A percentile compares a stretch with the other conserved stretches of the same genome.
Conservation (phyloP, 2,329 filamentous ascomycete genomes). For the Xylaria polymorpha region DNA sequence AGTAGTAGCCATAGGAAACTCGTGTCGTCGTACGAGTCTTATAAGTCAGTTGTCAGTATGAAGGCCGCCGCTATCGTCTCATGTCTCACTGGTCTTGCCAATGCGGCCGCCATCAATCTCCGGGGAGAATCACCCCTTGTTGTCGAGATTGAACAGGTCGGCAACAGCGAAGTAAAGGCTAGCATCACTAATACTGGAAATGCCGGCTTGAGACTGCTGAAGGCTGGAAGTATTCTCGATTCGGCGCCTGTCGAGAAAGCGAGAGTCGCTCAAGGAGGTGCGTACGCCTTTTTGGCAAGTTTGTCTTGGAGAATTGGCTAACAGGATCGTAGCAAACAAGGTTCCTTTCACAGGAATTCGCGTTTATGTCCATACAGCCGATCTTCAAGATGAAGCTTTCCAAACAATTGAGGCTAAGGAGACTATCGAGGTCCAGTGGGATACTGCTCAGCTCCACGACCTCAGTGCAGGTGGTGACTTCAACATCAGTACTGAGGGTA, state of each 20-base stretch:
- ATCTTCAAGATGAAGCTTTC: conserved; percentile 23
- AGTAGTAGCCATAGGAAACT: neutral
- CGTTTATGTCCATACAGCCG: conserved; percentile 18
- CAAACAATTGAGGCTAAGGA: conserved; percentile 19
- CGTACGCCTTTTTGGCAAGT: conserved; percentile 32
- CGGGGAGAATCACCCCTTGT: conserved; percentile 47
- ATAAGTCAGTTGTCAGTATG: conserved; percentile 16
- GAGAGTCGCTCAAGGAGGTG: conserved; percentile 57
- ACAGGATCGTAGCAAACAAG: conserved; percentile 4
- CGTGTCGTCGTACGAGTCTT: neutral
- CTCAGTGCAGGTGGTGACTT: conserved; percentile 26
- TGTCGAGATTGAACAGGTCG: conserved; percentile 57
- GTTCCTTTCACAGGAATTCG: conserved; percentile 23
- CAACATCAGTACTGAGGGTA: conserved; percentile 17
- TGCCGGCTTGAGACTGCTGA: conserved; percentile 60
- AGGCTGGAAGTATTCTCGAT: conserved; percentile 63
- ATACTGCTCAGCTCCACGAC: conserved; percentile 20
- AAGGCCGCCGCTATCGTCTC: conserved; percentile 19
- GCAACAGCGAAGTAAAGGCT: conserved; percentile 63
- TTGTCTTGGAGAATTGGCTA: neutral
- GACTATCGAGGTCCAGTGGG: conserved; percentile 23
- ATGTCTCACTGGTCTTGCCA: conserved; percentile 13
- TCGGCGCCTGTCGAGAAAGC: conserved; percentile 62
- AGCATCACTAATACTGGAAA: conserved; percentile 62
- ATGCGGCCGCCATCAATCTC: conserved; percentile 19